phyloP scores from a whole-genome alignment of 2,329 filamentous ascomycete genomes.

The Thielaviopsis cerberus region DNA sequence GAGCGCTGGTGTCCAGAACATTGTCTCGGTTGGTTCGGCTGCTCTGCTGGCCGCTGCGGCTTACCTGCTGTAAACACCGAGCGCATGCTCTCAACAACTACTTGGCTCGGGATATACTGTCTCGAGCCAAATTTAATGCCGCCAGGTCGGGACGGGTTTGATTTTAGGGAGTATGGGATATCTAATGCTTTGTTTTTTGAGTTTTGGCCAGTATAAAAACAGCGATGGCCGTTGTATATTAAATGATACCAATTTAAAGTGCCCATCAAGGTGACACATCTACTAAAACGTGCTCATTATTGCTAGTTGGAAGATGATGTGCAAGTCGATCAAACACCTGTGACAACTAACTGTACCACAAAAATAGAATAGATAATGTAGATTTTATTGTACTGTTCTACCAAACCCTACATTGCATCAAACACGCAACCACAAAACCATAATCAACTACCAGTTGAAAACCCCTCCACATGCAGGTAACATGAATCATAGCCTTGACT shows the following conservation, averaged over 20 bases:
- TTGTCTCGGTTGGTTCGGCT: slow-evolving; percentile 7
- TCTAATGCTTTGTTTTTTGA: background rate
- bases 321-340: background rate
- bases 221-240: too few species aligned
- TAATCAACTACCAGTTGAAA: slow-evolving; percentile 6
- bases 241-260: too few species aligned
- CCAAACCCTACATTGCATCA: background rate
- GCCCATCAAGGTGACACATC: too few species aligned
- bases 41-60: slow-evolving; percentile 9
- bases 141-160: background rate
- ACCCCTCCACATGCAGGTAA: slow-evolving; percentile 9
- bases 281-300: too few species aligned
- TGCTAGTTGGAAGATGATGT: background rate
- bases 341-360: background rate
- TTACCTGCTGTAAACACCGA: slow-evolving; percentile 6
- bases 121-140: background rate
- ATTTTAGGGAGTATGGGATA: background rate
- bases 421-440: background rate
- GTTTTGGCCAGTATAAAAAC: background rate
- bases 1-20: slow-evolving; percentile 6
- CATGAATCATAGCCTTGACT: slow-evolving; percentile 4
- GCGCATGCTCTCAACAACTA: background rate
- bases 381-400: background rate
- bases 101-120: background rate
- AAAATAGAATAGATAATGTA: background rate